Evolutionary conservation across 495 filamentous ascomycete species (phyloP).

Genomic region (Lasiosphaeria ovina): DNA sequence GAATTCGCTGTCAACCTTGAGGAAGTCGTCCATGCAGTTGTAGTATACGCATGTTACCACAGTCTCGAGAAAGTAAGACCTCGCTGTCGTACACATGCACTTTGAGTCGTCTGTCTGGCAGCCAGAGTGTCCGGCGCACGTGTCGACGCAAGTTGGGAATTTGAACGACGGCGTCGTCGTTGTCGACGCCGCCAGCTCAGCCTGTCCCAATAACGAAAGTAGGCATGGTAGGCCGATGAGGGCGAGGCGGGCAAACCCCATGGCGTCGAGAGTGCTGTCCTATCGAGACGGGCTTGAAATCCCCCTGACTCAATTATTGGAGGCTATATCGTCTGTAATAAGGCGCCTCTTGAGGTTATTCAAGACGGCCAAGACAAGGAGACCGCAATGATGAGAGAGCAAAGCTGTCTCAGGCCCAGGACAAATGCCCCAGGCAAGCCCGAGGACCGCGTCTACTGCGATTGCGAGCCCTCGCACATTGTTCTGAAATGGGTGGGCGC

Average conservation of each 20-base stretch:
- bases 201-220: slow-evolving; percentile 7
- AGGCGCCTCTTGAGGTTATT: no score
- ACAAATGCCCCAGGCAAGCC: no score
- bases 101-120: slow-evolving; percentile 19
- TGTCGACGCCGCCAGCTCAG: slow-evolving; percentile 11
- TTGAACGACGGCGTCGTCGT: slow-evolving; percentile 8
- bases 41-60: slow-evolving; percentile 31
- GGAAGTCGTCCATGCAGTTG: slow-evolving; percentile 29
- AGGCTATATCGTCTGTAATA: no score
- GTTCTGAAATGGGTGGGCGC: not conserved
- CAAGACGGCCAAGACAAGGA: no score
- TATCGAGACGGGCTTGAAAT: not conserved
- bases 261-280: slow-evolving; percentile 9
- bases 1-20: slow-evolving; percentile 20
- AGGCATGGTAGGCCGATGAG: slow-evolving; percentile 12
- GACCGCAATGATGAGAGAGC: no score
- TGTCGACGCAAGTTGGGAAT: slow-evolving; percentile 24
- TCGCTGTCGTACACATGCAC: slow-evolving; percentile 29
- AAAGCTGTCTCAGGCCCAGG: no score
- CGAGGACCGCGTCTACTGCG: no score
- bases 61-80: slow-evolving; percentile 20
- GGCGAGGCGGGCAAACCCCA: slow-evolving; percentile 16
- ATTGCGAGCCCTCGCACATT: no score
- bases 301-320: no score
- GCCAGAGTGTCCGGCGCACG: slow-evolving; percentile 23